These are phyloP conservation scores for Pseudozyma thailandica DNA, from an alignment of 1,284 basidiomycete genomes.

Conservation along the genomic window DNA sequence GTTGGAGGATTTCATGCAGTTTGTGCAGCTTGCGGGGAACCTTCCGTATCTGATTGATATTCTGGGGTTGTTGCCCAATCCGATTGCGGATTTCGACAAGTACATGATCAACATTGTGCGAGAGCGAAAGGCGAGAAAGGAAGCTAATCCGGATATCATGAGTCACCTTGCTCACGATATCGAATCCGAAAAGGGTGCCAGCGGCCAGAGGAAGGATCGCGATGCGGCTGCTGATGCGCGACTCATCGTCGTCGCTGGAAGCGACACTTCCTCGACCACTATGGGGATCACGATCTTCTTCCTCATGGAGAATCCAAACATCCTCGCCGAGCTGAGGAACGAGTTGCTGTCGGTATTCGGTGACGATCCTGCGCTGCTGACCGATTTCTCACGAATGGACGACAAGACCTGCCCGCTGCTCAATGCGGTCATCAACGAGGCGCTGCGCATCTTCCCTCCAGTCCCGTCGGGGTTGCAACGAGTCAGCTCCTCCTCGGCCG, in stretches of 20 bases:
- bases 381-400: slow-evolving; percentile 23
- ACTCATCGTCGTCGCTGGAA: slow-evolving; percentile 45
- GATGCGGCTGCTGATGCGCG: slow-evolving; percentile 36
- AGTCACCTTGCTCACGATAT: slow-evolving; percentile 24
- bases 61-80: slow-evolving; percentile 34
- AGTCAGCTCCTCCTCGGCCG: slow-evolving; percentile 4
- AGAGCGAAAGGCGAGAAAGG: slow-evolving; percentile 32
- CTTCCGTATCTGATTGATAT: slow-evolving; percentile 39
- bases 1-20: slow-evolving; percentile 24
- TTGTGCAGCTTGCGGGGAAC: slow-evolving; percentile 40
- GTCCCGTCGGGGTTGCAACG: slow-evolving; percentile 42
- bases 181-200: slow-evolving; percentile 4
- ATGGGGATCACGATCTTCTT: slow-evolving; percentile 37
- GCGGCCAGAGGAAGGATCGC: slow-evolving; percentile 4
- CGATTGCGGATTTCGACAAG: slow-evolving; percentile 36
- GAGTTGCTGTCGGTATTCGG: slow-evolving; percentile 35
- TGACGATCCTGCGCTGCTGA: slow-evolving; percentile 14
- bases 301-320: slow-evolving; percentile 23
- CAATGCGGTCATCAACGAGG: slow-evolving; percentile 48
- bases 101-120: slow-evolving; percentile 25
- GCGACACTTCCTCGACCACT: slow-evolving; percentile 39
- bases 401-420: slow-evolving; percentile 36
- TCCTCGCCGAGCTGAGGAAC: slow-evolving; percentile 15
- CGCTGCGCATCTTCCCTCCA: slow-evolving; percentile 36
- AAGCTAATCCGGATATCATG: slow-evolving; percentile 28